A percentile compares a stretch with the other conserved stretches of the same genome.
phyloP scores from a whole-genome alignment of 176 grass and related monocot genomes.

The Phyllostachys edulis region DNA sequence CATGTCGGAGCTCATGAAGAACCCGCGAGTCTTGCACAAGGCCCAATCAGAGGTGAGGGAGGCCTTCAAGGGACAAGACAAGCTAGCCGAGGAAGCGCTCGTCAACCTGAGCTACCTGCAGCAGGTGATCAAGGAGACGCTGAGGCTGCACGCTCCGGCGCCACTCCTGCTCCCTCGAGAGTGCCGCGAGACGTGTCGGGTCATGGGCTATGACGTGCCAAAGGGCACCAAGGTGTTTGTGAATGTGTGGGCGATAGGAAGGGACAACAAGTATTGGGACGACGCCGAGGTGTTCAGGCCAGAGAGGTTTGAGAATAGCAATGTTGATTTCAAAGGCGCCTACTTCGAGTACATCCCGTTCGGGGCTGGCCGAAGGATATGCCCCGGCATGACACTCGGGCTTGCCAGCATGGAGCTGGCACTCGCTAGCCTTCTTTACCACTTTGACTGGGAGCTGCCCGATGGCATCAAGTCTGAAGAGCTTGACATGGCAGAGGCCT shows the following conservation, averaged over 20 bases:
- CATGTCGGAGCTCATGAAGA: constrained; percentile 29
- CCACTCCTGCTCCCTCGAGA: constrained; percentile 23
- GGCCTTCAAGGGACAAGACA: not conserved
- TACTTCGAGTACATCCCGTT: constrained; percentile 21
- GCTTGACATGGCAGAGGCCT: constrained; percentile 13
- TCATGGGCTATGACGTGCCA: constrained; percentile 27
- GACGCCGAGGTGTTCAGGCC: constrained; percentile 16
- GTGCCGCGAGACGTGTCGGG: not conserved
- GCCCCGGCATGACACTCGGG: not conserved
- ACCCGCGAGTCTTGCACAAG: not conserved
- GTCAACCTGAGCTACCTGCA: constrained; percentile 20
- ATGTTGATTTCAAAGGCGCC: not conserved
- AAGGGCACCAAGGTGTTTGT: constrained; percentile 25
- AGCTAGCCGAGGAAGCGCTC: not conserved
- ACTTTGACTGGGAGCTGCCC: constrained; percentile 16
- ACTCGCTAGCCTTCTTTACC: constrained; percentile 22
- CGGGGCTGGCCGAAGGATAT: constrained; percentile 4
- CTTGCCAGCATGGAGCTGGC: constrained; percentile 3
- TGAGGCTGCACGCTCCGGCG: constrained; percentile 26
- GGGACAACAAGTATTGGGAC: not conserved
- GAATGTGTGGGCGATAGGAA: constrained; percentile 30
- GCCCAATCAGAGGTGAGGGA: constrained; percentile 19
- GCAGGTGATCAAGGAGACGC: constrained; percentile 27
- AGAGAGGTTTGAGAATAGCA: not conserved
- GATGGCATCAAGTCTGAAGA: not conserved